Evolutionary conservation across 768 basidiomycete species (phyloP), one percentile per base, ranked within the genome.

Genomic region (Lenzites betulinus): DNA sequence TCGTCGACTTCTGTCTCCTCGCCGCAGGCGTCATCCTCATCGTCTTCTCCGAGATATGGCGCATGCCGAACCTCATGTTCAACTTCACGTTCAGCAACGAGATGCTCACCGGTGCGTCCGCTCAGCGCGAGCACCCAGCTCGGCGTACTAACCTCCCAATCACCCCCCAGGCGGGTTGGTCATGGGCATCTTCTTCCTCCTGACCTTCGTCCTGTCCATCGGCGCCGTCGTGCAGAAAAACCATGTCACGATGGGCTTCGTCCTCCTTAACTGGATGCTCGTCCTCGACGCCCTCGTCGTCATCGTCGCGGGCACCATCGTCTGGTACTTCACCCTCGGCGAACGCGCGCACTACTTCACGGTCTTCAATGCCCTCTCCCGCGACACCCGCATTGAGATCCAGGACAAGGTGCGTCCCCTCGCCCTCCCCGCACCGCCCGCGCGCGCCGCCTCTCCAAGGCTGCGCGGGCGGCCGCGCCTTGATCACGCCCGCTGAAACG

Each of bases 281-380:
- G 72, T 95, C 36, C 57, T 79, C 41, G 87, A 94, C 67, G 81
- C 81, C 8, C 65, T 89, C 44, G 78, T 80, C 25, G 81, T 89
- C 42, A 73, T 88, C 50, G 67, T 86, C 53, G 74, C 92, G 26
- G 93, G 90, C 60, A 83, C 87, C 22, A 81, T 83, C 64, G 76
- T 95, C 51, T 96, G 94, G 94, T 85, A 89, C 74, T 91, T 76
- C 70, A 92, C 93, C 6, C 79, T 95, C 18, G 74, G 81, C 56
- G 88, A 93, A 70, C 84, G 88, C 26, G 74, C 75, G 44, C 84
- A 90, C 66, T 95, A 87, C 74, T 81, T 84, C 62, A 61, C 60
- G 0, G 73, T 84, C 25, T 95, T 87, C 81, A 61, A 76, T 13
- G 72, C 72, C 51, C 78, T 80, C 59, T 74, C 79, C 30, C 60